Percentiles rank a stretch among this genome's conserved stretches.
Conservation (phyloP, 2,329 filamentous ascomycete species). For the Teratosphaeria gauchensis region DNA sequence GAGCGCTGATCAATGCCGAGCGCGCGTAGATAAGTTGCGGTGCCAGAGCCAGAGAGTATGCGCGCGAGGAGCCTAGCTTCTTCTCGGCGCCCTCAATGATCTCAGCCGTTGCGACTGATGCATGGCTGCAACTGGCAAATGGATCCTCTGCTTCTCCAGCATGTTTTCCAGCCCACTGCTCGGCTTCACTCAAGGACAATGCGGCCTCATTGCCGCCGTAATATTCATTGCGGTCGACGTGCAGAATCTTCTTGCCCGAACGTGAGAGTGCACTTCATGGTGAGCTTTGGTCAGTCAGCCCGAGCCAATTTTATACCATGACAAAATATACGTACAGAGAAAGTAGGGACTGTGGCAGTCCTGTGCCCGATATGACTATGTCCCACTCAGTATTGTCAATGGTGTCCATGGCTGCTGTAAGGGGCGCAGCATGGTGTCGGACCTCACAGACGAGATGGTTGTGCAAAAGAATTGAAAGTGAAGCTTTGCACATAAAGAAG, state of each 20-base stretch:
- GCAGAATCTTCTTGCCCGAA: constrained; percentile 82
- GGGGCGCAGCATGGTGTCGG: neutral
- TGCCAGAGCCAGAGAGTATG: constrained; percentile 74
- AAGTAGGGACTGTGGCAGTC: constrained; percentile 43
- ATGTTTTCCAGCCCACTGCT: constrained; percentile 55
- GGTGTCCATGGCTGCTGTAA: constrained; percentile 32
- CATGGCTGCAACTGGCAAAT: constrained; percentile 18
- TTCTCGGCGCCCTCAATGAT: constrained; percentile 10
- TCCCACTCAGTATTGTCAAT: constrained; percentile 44
- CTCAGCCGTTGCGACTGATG: constrained; percentile 17
- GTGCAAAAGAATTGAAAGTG: neutral
- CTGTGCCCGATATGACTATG: constrained; percentile 44
- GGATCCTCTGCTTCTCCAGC: constrained; percentile 1
- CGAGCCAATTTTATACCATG: constrained; percentile 9
- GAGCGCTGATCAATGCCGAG: constrained; percentile 63
- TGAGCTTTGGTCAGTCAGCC: constrained; percentile 59
- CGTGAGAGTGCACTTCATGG: constrained; percentile 74
- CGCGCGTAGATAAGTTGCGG: constrained; percentile 80
- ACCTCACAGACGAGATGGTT: neutral
- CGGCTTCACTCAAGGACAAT: constrained; percentile 71
- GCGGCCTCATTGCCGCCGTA: constrained; percentile 83
- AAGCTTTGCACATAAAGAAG: neutral
- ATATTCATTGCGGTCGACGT: constrained; percentile 77
- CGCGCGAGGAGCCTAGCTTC: constrained; percentile 52
- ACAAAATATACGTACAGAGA: constrained; percentile 37